phyloP scores from a whole-genome alignment of 2,329 filamentous ascomycete genomes.

The Aspergillus novoparasiticus region DNA sequence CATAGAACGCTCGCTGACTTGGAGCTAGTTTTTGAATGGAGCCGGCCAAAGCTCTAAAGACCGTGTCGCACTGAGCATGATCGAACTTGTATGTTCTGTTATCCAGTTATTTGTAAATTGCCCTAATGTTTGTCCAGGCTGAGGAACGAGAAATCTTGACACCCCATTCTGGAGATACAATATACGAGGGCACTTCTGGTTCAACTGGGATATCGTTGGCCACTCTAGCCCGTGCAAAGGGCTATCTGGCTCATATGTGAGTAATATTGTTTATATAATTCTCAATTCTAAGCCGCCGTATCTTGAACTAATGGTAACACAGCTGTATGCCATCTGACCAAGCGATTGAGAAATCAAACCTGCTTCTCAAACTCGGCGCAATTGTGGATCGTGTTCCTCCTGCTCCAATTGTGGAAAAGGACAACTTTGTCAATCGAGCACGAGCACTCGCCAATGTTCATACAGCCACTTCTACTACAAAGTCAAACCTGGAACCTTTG shows the following conservation, averaged over 20 bases:
- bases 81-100: conserved; percentile 57
- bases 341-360: conserved; percentile 81
- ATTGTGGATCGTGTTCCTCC: conserved; percentile 89
- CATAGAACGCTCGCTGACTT: conserved; percentile 13
- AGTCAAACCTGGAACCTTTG: conserved; percentile 12
- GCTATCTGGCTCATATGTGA: conserved; percentile 87
- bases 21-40: conserved; percentile 78
- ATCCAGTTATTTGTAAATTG: not conserved
- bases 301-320: conserved; percentile 18
- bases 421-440: conserved; percentile 93
- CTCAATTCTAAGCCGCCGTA: not conserved
- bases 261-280: conserved; percentile 20
- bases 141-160: conserved; percentile 75
- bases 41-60: conserved; percentile 94
- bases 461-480: conserved; percentile 45
- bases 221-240: conserved; percentile 80
- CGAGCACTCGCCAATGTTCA: conserved; percentile 75
- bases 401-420: conserved; percentile 88
- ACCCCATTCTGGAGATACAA: conserved; percentile 83
- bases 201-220: conserved; percentile 95
- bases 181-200: conserved; percentile 96
- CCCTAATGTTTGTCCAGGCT: conserved; percentile 53
- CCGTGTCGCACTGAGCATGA: conserved; percentile 88
- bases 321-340: conserved; percentile 93
- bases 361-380: conserved; percentile 86